Conservation (phyloP, 768 basidiomycete species). For the Lentinula aciculospora region DNA sequence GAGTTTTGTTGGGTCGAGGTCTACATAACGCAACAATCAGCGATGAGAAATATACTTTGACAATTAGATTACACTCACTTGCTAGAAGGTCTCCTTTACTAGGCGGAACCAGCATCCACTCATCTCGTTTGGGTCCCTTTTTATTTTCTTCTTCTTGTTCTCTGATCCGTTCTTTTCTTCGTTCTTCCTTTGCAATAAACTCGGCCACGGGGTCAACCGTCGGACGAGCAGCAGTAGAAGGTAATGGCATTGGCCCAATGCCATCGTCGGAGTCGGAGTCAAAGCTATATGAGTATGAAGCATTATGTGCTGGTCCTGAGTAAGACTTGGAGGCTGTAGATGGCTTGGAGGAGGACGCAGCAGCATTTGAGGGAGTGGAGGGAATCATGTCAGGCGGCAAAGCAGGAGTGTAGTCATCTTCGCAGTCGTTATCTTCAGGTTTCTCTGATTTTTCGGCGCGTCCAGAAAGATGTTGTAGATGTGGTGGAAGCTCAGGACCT, state of each 20-base stretch:
- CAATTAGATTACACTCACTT: conserved; percentile 42
- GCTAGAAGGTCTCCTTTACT: conserved; percentile 72
- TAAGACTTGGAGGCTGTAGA: not conserved
- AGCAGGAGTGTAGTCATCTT: conserved; percentile 67
- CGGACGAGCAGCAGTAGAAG: conserved; percentile 31
- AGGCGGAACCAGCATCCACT: conserved; percentile 98
- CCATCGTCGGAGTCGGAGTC: conserved; percentile 64
- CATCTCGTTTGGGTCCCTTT: conserved; percentile 77
- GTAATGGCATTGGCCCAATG: conserved; percentile 78
- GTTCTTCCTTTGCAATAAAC: conserved; percentile 83
- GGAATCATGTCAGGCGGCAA: conserved; percentile 67
- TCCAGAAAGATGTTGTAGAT: conserved; percentile 24
- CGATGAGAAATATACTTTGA: not conserved
- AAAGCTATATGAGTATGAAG: conserved; percentile 44
- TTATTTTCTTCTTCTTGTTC: conserved; percentile 72
- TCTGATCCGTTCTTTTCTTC: conserved; percentile 65
- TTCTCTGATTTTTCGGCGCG: conserved; percentile 12
- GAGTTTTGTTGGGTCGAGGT: conserved; percentile 82
- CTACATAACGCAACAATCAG: conserved; percentile 28
- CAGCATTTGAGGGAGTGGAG: conserved; percentile 31
- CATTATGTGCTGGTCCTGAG: conserved; percentile 14
- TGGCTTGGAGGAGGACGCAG: conserved; percentile 7
- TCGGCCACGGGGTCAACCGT: conserved; percentile 67
- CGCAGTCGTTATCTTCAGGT: conserved; percentile 46
- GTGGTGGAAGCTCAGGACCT: conserved; percentile 53